A percentile compares a stretch with the other conserved stretches of the same genome.
These are phyloP conservation scores for Rutidosis leptorrhynchoides DNA, from an alignment of 129 eudicot species.

Conservation along the genomic window DNA sequence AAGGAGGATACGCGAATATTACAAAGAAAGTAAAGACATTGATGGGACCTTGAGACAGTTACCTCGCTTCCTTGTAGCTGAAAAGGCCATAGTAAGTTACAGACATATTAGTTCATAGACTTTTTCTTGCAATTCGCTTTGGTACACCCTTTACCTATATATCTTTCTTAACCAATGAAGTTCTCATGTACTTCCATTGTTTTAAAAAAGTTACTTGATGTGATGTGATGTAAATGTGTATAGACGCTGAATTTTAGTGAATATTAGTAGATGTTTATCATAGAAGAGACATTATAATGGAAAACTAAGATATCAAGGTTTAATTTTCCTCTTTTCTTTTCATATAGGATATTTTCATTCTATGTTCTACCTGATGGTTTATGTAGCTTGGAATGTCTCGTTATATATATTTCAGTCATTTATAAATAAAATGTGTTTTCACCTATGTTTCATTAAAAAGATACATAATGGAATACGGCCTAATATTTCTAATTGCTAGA, in stretches of 20 bases:
- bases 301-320: neutral
- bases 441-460: no score
- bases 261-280: neutral
- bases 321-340: neutral
- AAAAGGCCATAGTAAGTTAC: slow-evolving; percentile 83
- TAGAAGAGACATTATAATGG: neutral
- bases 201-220: neutral
- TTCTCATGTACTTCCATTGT: neutral
- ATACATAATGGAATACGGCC: no score
- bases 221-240: slow-evolving; percentile 12
- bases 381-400: neutral
- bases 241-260: slow-evolving; percentile 3
- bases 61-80: slow-evolving; percentile 84
- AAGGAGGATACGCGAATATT: slow-evolving; percentile 67
- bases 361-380: neutral
- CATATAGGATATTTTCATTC: neutral
- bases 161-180: neutral
- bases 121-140: neutral
- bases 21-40: slow-evolving; percentile 79
- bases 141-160: neutral
- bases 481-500: no score
- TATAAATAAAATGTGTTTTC: slow-evolving; percentile 16
- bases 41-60: slow-evolving; percentile 83
- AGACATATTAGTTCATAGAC: slow-evolving; percentile 8
- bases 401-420: neutral